Base-by-base conservation (phyloP, 2,329 filamentous ascomycete species). In the Diaporthe humulicola region DNA sequence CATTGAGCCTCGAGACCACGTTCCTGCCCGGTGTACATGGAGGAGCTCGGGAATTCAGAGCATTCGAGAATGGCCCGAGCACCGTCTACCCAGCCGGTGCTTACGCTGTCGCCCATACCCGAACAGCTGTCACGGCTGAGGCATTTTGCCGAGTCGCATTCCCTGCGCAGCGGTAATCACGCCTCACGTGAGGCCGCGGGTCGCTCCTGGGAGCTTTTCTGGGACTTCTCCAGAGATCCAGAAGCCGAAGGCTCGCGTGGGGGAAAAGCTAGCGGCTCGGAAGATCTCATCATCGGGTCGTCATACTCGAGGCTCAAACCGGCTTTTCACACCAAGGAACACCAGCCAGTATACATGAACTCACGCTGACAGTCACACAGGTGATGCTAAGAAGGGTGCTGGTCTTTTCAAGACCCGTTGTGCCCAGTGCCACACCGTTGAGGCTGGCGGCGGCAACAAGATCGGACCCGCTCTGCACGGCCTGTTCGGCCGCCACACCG, bases 351-450 rank as follows among this genome's bases (percentile, higher is more conserved):
- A 4, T 33, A 40, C 7, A 7, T 12, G 22, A n/a, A 25, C 14
- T 10, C 22, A 14, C 40, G 56, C 74, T 75, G 61, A 75, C 67
- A 17, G 15, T 33, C 19, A n/a, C 72, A 77, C 70, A 98, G 96
- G 95, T 90, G 95, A 98, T 87, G 83, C 90, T 84, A 95, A 96
- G 90, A 98, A 98, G 94, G 96, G 96, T 91, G 96, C 95, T 88
- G 94, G 93, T 90, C 95, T 98, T 85, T 98, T 98, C 95, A 98
- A 98, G 93, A 98, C 96, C 81, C 93, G 97, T 86, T 99, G 97
- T 90, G 94, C 95, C 80, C 95, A 98, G 90, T 99, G 97, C 94
- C 97, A 99, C 91, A 98, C 95, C 87, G 90, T 98, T 85, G 95
- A 97, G 88, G 90, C 90, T 78, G 93, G 90, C 82, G 97, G 96